Percentiles rank a stretch among this genome's conserved stretches.
Conservation (phyloP, 2,329 filamentous ascomycete species). For the Shiraia sp. region DNA sequence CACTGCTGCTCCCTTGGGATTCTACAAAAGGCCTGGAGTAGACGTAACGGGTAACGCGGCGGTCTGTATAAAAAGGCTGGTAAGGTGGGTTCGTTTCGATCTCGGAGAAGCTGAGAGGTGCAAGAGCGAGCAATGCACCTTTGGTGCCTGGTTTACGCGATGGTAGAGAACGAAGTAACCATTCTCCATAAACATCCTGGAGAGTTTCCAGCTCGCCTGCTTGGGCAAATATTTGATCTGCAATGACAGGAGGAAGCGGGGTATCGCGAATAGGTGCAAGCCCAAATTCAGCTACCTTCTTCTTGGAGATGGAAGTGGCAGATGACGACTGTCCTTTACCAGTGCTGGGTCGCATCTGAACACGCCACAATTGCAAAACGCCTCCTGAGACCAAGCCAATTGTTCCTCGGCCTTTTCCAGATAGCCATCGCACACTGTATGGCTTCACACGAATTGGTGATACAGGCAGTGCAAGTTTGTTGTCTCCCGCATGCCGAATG, state of each 20-base stretch:
- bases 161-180: constrained; percentile 38
- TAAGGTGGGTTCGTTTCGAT: constrained; percentile 96
- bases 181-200: constrained; percentile 38
- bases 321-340: constrained; percentile 47
- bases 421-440: constrained; percentile 68
- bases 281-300: constrained; percentile 68
- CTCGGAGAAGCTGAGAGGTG: constrained; percentile 69
- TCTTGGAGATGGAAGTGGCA: constrained; percentile 52
- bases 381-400: constrained; percentile 70
- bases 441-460: constrained; percentile 58
- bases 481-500: constrained; percentile 74
- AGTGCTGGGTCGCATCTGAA: constrained; percentile 54
- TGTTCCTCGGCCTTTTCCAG: constrained; percentile 63
- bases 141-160: constrained; percentile 23
- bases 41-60: constrained; percentile 76
- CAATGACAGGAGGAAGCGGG: constrained; percentile 40
- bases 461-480: constrained; percentile 69
- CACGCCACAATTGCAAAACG: constrained; percentile 66
- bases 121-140: constrained; percentile 43
- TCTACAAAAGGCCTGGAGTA: constrained; percentile 51
- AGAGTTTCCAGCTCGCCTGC: constrained; percentile 27
- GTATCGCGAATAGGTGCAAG: constrained; percentile 66
- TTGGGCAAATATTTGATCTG: constrained; percentile 34
- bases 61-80: constrained; percentile 93
- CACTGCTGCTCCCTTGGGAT: constrained; percentile 26